Evolutionary conservation across 805 yeast species (phyloP).

Genomic region (Lipomyces oligophaga): DNA sequence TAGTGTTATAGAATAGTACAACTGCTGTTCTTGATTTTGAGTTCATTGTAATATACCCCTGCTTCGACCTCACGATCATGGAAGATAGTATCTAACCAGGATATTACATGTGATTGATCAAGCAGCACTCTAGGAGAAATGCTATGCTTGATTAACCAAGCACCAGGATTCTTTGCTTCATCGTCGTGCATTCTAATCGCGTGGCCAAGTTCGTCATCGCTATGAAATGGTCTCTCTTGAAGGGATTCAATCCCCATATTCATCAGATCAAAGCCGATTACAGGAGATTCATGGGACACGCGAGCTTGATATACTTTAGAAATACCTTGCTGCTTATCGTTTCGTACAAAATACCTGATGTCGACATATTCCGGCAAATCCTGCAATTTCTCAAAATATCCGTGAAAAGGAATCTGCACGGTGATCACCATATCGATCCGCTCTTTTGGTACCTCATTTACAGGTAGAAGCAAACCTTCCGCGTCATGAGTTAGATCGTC

Average conservation of each 20-base stretch:
- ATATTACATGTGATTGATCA: background rate
- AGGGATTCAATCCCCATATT: conserved; percentile 6
- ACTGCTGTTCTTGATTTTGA: conserved; percentile 1
- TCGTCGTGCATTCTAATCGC: conserved; percentile 6
- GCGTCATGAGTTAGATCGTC: conserved; percentile 2
- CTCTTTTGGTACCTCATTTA: conserved; percentile 3
- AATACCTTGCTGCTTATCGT: background rate
- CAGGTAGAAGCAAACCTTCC: conserved; percentile 3
- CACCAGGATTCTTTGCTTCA: conserved; percentile 9
- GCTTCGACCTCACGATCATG: conserved; percentile 8
- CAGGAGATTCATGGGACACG: background rate
- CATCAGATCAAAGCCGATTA: conserved; percentile 4
- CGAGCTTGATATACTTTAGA: conserved; percentile 5
- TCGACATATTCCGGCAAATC: conserved; percentile 9
- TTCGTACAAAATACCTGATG: conserved; percentile 5
- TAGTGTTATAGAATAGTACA: conserved; percentile 3
- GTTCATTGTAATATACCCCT: conserved; percentile 7
- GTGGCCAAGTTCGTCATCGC: conserved; percentile 2
- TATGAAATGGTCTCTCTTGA: background rate
- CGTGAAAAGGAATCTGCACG: conserved; percentile 7
- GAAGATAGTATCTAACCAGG: conserved; percentile 9
- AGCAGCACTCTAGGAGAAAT: conserved; percentile 1
- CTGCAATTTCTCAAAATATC: conserved; percentile 1
- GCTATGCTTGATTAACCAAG: conserved; percentile 9
- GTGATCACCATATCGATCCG: conserved; percentile 11